Evolutionary conservation across 2,329 filamentous ascomycete genomes (phyloP).

Genomic region (Lachnellula hyalina): DNA sequence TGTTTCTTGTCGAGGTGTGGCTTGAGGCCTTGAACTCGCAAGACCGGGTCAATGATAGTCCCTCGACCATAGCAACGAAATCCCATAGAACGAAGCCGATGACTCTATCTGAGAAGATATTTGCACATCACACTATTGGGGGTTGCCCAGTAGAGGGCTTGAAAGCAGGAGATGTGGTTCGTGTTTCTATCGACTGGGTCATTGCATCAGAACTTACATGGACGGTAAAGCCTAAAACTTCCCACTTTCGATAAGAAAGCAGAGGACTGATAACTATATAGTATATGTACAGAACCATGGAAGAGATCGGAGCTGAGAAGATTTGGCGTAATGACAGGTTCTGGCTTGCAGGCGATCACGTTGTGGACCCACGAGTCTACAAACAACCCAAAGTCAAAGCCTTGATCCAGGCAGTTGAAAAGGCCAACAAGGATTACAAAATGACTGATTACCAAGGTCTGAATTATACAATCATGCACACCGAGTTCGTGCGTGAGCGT

Average conservation of each 20-base stretch:
- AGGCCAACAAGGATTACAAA: constrained; percentile 32
- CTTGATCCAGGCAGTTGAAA: constrained; percentile 34
- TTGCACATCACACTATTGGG: constrained; percentile 36
- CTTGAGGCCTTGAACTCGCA: constrained; percentile 4
- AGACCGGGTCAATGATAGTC: neutral
- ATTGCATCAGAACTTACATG: constrained; percentile 41
- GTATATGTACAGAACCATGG: constrained; percentile 34
- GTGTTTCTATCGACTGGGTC: constrained; percentile 42
- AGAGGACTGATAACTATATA: neutral
- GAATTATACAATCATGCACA: constrained; percentile 37
- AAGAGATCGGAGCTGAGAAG: constrained; percentile 30
- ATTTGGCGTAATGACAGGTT: constrained; percentile 46
- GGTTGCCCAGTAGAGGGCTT: constrained; percentile 29
- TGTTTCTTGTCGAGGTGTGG: constrained; percentile 1
- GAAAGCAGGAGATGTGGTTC: constrained; percentile 34
- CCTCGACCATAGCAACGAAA: neutral
- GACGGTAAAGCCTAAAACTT: constrained; percentile 24
- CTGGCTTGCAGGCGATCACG: constrained; percentile 46
- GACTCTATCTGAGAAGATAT: constrained; percentile 42
- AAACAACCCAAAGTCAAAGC: constrained; percentile 23
- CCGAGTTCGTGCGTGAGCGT: constrained; percentile 40
- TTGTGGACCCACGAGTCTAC: constrained; percentile 41
- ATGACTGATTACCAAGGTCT: constrained; percentile 40
- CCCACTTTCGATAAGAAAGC: neutral
- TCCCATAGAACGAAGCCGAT: constrained; percentile 29